A percentile compares a stretch with the other conserved stretches of the same genome.
These are phyloP conservation scores for Thielaviopsis populi DNA, from an alignment of 2,329 filamentous ascomycete genomes.

Conservation along the genomic window DNA sequence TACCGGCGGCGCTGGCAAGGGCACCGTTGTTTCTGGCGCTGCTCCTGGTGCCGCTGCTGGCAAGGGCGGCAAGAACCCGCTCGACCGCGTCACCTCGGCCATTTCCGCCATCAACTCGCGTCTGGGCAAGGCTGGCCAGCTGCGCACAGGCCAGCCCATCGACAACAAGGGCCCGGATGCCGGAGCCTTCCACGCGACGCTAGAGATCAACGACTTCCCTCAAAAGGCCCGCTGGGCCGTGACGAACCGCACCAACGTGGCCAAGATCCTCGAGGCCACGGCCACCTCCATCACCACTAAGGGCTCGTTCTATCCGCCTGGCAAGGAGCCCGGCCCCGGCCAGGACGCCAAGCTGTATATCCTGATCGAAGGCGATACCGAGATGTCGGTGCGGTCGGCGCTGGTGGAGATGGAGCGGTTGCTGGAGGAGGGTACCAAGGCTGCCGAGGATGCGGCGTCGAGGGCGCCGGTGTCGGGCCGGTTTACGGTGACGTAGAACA, in stretches of 20 bases:
- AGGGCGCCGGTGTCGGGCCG: conserved; percentile 64
- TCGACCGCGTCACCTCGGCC: conserved; percentile 80
- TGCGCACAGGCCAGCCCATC: conserved; percentile 83
- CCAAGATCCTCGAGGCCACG: conserved; percentile 90
- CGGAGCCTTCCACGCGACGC: conserved; percentile 86
- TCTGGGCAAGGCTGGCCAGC: conserved; percentile 74
- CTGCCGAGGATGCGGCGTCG: conserved; percentile 73
- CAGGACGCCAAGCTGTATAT: conserved; percentile 94
- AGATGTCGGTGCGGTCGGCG: conserved; percentile 77
- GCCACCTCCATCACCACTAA: conserved; percentile 96
- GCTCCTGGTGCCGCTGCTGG: conserved; percentile 32
- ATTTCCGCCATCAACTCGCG: conserved; percentile 84
- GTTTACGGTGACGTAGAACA: conserved; percentile 65
- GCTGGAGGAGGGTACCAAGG: conserved; percentile 78
- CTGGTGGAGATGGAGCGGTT: conserved; percentile 80
- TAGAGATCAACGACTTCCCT: conserved; percentile 98
- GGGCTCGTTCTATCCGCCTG: conserved; percentile 71
- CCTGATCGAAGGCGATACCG: conserved; percentile 91
- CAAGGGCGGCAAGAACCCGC: conserved; percentile 47
- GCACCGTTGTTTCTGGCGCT: conserved; percentile 22
- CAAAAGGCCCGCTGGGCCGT: conserved; percentile 98
- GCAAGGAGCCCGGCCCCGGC: conserved; percentile 61
- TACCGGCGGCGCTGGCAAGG: conserved; percentile 20
- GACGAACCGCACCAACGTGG: conserved; percentile 95
- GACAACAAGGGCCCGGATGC: conserved; percentile 98